These are phyloP conservation scores for Alternaria metachromatica DNA, from an alignment of 2,329 filamentous ascomycete genomes.

Conservation along the genomic window DNA sequence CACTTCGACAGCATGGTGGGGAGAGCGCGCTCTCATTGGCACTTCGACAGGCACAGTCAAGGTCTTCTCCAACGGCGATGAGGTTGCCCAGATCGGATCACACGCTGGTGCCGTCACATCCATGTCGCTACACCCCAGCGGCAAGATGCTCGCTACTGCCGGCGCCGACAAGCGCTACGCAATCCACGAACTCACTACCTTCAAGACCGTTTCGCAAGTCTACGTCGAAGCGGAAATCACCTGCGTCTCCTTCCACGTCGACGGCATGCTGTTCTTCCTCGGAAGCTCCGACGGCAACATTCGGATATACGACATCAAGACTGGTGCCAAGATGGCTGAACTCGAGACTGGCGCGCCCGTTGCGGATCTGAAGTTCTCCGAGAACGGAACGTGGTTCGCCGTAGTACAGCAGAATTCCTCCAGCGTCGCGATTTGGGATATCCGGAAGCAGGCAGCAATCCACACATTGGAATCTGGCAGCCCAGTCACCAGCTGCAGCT, in stretches of 20 bases:
- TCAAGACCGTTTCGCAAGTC: conserved; percentile 76
- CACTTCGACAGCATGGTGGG: conserved; percentile 70
- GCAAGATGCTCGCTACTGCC: conserved; percentile 82
- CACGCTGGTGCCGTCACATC: conserved; percentile 84
- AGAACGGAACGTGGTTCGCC: conserved; percentile 96
- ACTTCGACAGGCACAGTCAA: conserved; percentile 81
- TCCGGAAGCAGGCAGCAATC: conserved; percentile 81
- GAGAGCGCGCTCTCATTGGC: conserved; percentile 72
- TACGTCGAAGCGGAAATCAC: conserved; percentile 81
- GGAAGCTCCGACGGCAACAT: conserved; percentile 82
- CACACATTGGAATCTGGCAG: conserved; percentile 88
- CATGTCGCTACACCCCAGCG: conserved; percentile 81
- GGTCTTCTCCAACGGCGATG: conserved; percentile 74
- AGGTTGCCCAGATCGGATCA: conserved; percentile 73
- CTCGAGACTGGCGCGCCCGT: conserved; percentile 73
- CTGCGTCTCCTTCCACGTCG: conserved; percentile 87
- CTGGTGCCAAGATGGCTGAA: conserved; percentile 75
- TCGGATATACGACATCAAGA: conserved; percentile 87
- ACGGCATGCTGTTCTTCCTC: conserved; percentile 90
- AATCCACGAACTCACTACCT: conserved; percentile 78
- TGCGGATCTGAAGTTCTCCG: conserved; percentile 82
- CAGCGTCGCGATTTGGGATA: conserved; percentile 85
- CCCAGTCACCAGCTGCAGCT: conserved; percentile 76
- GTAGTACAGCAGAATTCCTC: conserved; percentile 79
- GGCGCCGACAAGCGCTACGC: conserved; percentile 92